These are phyloP conservation scores for Dryas alaskensis DNA, from an alignment of 306 rosid genomes.

Conservation along the genomic window DNA sequence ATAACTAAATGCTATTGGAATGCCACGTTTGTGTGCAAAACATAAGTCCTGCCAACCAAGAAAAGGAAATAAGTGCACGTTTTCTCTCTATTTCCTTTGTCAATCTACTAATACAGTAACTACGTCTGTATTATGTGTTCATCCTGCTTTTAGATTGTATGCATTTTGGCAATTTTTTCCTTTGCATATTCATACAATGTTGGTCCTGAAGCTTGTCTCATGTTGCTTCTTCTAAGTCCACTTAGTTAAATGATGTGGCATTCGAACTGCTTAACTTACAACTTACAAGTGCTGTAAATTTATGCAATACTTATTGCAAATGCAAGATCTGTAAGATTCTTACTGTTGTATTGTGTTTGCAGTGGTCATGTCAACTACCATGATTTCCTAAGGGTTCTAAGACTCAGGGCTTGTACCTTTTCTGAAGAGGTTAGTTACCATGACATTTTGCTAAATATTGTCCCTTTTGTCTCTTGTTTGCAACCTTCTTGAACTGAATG, in stretches of 20 bases:
- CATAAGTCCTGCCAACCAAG: neutral
- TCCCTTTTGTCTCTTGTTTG: neutral
- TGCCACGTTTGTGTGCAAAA: neutral
- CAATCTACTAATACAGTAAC: neutral
- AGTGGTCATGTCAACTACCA: slow-evolving; percentile 74
- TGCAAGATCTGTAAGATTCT: neutral
- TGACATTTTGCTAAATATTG: slow-evolving; percentile 8
- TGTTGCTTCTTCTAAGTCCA: neutral
- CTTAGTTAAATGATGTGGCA: neutral
- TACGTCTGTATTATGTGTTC: neutral
- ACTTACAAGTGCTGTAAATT: neutral
- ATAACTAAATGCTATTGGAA: neutral
- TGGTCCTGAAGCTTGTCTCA: neutral
- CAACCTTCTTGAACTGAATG: slow-evolving; percentile 1
- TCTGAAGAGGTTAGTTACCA: slow-evolving; percentile 68
- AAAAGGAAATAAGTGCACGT: neutral
- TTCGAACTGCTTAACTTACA: neutral
- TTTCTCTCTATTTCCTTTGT: neutral
- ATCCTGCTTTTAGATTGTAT: neutral
- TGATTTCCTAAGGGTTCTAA: slow-evolving; percentile 65
- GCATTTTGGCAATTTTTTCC: neutral
- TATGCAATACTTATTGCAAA: neutral
- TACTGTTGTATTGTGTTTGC: slow-evolving; percentile 33
- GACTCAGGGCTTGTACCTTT: slow-evolving; percentile 61
- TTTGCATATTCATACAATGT: neutral